phyloP scores from a whole-genome alignment of 2,329 filamentous ascomycete genomes.

The Canariomyces notabilis region DNA sequence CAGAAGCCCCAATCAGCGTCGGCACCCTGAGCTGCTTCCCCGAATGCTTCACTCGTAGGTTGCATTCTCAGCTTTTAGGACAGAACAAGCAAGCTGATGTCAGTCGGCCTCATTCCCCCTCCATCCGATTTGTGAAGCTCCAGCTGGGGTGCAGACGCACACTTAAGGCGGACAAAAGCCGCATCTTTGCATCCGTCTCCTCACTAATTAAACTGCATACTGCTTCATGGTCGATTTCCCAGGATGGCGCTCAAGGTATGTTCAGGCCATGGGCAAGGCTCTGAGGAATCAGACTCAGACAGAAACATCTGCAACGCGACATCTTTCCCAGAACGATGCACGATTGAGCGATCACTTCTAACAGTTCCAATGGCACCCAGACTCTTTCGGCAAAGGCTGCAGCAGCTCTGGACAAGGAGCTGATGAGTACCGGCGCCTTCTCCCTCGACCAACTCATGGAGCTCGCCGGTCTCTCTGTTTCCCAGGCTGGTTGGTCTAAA shows the following conservation, averaged over 20 bases:
- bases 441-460: conserved; percentile 98
- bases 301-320: too few species aligned
- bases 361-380: conserved; percentile 38
- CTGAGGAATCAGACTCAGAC: too few species aligned
- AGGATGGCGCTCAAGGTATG: conserved; percentile 9
- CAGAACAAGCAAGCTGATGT: too few species aligned
- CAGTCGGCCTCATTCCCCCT: conserved; percentile 12
- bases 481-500: conserved; percentile 66
- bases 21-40: not conserved
- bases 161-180: too few species aligned
- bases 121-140: too few species aligned
- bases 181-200: too few species aligned
- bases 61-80: too few species aligned
- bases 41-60: not conserved
- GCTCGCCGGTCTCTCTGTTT: conserved; percentile 85
- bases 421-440: conserved; percentile 85
- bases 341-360: not conserved
- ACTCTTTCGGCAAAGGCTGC: conserved; percentile 85
- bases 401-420: conserved; percentile 81
- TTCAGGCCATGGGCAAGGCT: too few species aligned
- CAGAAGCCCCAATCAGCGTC: conserved; percentile 1
- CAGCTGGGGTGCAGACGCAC: too few species aligned
- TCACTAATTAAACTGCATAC: too few species aligned
- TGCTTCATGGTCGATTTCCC: too few species aligned
- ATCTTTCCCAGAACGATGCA: not conserved